Percentiles rank a stretch among this genome's conserved stretches.
phyloP scores from a whole-genome alignment of 805 yeast species.

The Candida pseudofarinosa region DNA sequence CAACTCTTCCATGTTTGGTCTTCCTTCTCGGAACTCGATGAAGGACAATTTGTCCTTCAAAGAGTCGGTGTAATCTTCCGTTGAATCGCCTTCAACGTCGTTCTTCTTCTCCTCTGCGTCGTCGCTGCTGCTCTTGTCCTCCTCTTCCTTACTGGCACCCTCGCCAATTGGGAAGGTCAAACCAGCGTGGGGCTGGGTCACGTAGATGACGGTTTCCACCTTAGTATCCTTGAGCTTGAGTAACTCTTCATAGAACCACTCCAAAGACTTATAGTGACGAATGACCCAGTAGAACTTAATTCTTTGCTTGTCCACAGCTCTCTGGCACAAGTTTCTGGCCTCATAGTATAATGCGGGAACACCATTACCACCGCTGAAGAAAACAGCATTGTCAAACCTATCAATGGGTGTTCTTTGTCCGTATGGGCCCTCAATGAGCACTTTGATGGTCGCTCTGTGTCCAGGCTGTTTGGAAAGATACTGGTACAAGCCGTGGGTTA shows the following conservation, averaged over 20 bases:
- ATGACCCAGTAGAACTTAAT: slow-evolving; percentile 37
- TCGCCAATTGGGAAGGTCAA: slow-evolving; percentile 1
- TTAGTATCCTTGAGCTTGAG: slow-evolving; percentile 25
- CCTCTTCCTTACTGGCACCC: slow-evolving; percentile 3
- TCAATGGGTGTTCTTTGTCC: slow-evolving; percentile 29
- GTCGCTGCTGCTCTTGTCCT: slow-evolving; percentile 1
- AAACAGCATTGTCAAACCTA: slow-evolving; percentile 25
- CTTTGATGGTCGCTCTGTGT: slow-evolving; percentile 25
- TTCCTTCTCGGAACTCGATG: slow-evolving; percentile 42
- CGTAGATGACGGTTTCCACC: slow-evolving; percentile 38
- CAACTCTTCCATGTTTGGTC: slow-evolving; percentile 36
- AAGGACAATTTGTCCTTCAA: slow-evolving; percentile 23
- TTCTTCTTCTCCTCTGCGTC: slow-evolving; percentile 7
- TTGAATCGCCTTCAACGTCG: slow-evolving; percentile 9
- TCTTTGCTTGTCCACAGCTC: slow-evolving; percentile 7
- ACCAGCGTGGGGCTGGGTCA: slow-evolving; percentile 29
- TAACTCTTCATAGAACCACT: slow-evolving; percentile 38
- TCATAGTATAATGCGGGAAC: slow-evolving; percentile 35
- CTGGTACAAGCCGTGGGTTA: slow-evolving; percentile 33
- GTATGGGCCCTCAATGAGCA: slow-evolving; percentile 38
- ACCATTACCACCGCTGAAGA: slow-evolving; percentile 40
- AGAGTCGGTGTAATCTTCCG: slow-evolving; percentile 7
- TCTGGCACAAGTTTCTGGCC: slow-evolving; percentile 23
- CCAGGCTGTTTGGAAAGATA: slow-evolving; percentile 30
- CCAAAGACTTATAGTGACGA: slow-evolving; percentile 35